Evolutionary conservation across 108 stramenopile species (phyloP).

Genomic region (Tribonema minus): DNA sequence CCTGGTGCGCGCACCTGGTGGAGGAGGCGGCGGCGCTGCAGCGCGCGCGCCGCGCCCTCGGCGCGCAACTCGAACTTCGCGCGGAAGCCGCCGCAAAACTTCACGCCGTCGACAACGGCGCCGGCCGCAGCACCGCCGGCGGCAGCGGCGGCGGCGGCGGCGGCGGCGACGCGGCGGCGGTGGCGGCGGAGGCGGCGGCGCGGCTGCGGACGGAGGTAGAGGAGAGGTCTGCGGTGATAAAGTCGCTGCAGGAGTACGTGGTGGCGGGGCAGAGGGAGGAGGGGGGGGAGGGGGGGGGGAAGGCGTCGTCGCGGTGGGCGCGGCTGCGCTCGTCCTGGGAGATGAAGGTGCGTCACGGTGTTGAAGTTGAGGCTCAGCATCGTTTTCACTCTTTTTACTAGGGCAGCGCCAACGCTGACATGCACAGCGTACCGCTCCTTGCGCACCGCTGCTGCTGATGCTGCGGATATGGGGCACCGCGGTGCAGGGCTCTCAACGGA

Average conservation of each 20-base stretch:
- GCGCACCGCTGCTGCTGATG: background rate
- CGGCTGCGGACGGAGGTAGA: background rate
- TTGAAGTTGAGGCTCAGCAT: conserved; percentile 8
- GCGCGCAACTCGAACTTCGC: conserved; percentile 15
- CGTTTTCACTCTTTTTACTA: too few species aligned
- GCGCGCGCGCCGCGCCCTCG: conserved; percentile 18
- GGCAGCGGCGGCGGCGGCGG: background rate
- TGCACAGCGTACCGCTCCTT: background rate
- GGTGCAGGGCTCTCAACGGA: background rate
- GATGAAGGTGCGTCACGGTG: background rate
- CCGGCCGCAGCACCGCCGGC: too few species aligned
- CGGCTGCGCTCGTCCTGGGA: too few species aligned
- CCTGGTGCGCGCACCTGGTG: background rate
- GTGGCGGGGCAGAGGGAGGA: too few species aligned
- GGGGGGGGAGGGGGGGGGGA: too few species aligned
- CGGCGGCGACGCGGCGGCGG: too few species aligned
- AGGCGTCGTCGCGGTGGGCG: too few species aligned
- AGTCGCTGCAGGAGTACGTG: conserved; percentile 9
- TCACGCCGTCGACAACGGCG: background rate
- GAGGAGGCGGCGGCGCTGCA: conserved; percentile 28
- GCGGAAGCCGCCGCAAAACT: conserved; percentile 7
- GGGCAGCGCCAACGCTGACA: background rate
- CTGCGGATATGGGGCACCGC: background rate
- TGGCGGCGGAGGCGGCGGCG: too few species aligned
- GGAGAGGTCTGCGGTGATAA: background rate